Base-by-base conservation (phyloP, 192 early-diverging fungal species). In the Podila clonocystis region DNA sequence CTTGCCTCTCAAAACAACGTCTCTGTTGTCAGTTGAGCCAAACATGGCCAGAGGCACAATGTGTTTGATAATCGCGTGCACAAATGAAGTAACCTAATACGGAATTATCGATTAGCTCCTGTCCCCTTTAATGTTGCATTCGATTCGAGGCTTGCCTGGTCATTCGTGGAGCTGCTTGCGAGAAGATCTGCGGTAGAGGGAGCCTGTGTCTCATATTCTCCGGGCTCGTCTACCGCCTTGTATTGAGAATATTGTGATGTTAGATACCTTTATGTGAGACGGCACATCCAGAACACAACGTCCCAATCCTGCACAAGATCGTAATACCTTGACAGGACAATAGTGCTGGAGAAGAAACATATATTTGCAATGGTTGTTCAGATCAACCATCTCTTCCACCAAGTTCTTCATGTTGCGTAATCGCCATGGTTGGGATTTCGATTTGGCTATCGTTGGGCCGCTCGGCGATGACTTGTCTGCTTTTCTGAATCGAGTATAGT, bases 41-140 rank as follows among this genome's bases (percentile, higher is more conserved):
- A 89, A 91, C 49, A 94, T 80, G 0, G 72, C 84, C 29, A 82
- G 78, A 2, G 94, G 94, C 62, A 95, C 82, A 8, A 93, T 85
- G 7, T 83, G 72, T 31, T 86, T 80, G 1, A 90, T 70, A 29
- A 86, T 85, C 5, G 68, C 63, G 55, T 86, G 84, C 17, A 89
- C 62, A 66, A 87, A 91, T 50, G 78, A 61, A 13, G 72, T 86
- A 11, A 91, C 90, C 58, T 84, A 36, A 30, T 62, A 52, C 62
- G 45, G 20, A 57, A 33, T 55, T 55, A 24, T 52, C 15, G 9
- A 36, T 36, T 0, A 15, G 15, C 11, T 3, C 2, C 11, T 45
- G 41, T 12, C 41, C 17, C 15, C 15, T 45, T 15, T 12, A 2
- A 1, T 4, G 41, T 15, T 45, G 2, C 12, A 45, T 13, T 4